phyloP scores from a whole-genome alignment of 805 yeast species.

The Yamadazyma laniorum region DNA sequence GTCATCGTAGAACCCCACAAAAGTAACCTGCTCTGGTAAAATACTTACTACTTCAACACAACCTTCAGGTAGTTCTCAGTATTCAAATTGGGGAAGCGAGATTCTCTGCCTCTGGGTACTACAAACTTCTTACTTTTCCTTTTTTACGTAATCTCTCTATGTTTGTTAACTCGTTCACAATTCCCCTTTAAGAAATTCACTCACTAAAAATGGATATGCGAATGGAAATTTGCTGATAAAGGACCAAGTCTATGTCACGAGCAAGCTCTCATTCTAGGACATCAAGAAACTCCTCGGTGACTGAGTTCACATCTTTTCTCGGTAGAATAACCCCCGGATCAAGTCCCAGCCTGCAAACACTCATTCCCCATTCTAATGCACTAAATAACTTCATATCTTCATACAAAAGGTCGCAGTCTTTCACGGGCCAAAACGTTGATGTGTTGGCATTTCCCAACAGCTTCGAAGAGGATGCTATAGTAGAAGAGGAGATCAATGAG shows the following conservation, averaged over 20 bases:
- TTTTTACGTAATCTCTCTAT: too few species aligned
- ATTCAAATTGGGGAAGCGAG: too few species aligned
- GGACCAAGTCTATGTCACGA: not conserved
- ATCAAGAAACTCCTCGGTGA: not conserved
- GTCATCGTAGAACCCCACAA: too few species aligned
- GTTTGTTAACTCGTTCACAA: too few species aligned
- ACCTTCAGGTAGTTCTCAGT: too few species aligned
- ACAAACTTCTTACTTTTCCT: too few species aligned
- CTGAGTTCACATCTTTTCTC: not conserved
- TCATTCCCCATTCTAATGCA: constrained; percentile 23
- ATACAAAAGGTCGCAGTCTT: constrained; percentile 36
- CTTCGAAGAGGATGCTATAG: constrained; percentile 11
- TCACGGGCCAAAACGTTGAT: constrained; percentile 14
- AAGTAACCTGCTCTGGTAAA: too few species aligned
- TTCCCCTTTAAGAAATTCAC: too few species aligned
- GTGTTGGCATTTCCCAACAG: not conserved
- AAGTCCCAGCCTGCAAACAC: not conserved
- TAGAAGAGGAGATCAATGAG: constrained; percentile 17
- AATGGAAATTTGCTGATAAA: not conserved
- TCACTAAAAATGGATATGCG: too few species aligned
- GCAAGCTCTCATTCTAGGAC: not conserved
- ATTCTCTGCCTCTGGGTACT: too few species aligned
- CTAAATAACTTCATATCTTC: constrained; percentile 41
- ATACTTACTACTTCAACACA: too few species aligned
- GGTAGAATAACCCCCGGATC: not conserved